Percentiles rank a stretch among this genome's conserved stretches.
These are phyloP conservation scores for Neoarthrinium moseri DNA, from an alignment of 2,329 filamentous ascomycete species.

Conservation along the genomic window DNA sequence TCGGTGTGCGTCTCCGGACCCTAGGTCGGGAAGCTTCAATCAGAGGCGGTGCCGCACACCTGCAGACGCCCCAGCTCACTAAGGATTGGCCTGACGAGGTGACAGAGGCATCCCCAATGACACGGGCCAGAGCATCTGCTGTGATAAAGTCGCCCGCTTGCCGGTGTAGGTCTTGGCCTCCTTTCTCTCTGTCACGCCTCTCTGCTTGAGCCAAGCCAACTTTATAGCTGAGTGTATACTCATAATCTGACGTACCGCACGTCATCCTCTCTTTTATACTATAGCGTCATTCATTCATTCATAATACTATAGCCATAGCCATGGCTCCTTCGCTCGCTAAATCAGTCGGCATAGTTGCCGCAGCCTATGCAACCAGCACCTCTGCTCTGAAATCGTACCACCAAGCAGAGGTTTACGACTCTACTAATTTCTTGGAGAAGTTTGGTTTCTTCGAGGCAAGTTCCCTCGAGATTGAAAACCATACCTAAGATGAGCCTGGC, in stretches of 20 bases:
- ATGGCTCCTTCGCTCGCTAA: conserved; percentile 42
- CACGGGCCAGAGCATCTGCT: no score
- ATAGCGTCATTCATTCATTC: conserved; percentile 24
- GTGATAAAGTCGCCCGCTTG: no score
- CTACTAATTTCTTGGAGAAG: conserved; percentile 46
- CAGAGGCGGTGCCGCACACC: no score
- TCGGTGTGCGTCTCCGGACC: no score
- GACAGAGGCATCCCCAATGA: no score
- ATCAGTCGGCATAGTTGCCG: conserved; percentile 34
- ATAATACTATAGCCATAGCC: conserved; percentile 21
- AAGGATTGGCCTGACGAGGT: no score
- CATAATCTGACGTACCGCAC: conserved; percentile 42
- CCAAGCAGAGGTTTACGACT: conserved; percentile 38
- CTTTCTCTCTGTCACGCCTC: conserved; percentile 22
- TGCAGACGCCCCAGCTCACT: no score
- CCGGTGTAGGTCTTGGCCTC: no score
- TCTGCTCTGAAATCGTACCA: conserved; percentile 33
- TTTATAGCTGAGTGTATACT: conserved; percentile 34
- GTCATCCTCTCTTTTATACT: conserved; percentile 39
- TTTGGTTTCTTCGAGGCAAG: conserved; percentile 41
- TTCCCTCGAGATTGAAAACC: neutral
- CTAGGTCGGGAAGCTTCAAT: no score
- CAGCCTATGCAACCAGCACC: conserved; percentile 32
- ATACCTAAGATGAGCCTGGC: no score
- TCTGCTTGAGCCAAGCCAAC: conserved; percentile 24